Evolutionary conservation across 1,284 basidiomycete genomes (phyloP).

Genomic region (Sutorius eximius): DNA sequence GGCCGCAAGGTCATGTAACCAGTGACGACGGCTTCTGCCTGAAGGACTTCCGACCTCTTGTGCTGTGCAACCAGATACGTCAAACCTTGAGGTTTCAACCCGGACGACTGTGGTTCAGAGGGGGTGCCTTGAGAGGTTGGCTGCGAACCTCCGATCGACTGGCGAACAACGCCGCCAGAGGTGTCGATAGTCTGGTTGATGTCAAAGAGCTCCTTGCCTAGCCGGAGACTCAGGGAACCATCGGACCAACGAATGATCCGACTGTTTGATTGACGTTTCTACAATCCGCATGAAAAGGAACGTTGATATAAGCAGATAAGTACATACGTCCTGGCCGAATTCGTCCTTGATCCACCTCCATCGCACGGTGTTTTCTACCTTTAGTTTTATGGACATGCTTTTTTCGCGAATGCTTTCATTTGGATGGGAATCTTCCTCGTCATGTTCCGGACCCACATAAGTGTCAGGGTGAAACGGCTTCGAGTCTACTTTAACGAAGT

Average conservation of each 20-base stretch:
- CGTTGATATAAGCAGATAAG: background rate
- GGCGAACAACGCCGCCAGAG: constrained; percentile 58
- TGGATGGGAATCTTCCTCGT: constrained; percentile 60
- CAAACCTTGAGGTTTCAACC: constrained; percentile 60
- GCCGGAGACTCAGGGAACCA: constrained; percentile 79
- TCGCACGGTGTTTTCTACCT: constrained; percentile 87
- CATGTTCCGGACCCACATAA: constrained; percentile 78
- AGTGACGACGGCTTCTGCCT: constrained; percentile 80
- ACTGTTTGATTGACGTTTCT: constrained; percentile 83
- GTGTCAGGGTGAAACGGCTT: constrained; percentile 81
- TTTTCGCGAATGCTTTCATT: constrained; percentile 63
- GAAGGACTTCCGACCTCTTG: constrained; percentile 80
- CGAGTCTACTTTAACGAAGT: constrained; percentile 79
- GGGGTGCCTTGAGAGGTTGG: constrained; percentile 36
- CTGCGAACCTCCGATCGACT: constrained; percentile 49
- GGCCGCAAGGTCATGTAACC: constrained; percentile 84
- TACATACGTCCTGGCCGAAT: constrained; percentile 65
- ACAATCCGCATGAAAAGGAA: constrained; percentile 12
- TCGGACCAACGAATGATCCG: constrained; percentile 92
- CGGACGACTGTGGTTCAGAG: constrained; percentile 24
- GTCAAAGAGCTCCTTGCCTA: constrained; percentile 91
- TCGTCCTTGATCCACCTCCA: constrained; percentile 86
- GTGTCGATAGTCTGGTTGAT: constrained; percentile 75
- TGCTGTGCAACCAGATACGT: constrained; percentile 92
- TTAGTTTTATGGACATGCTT: constrained; percentile 79